These are phyloP conservation scores for Sapria himalayana DNA, from an alignment of 345 rosid species.

Conservation along the genomic window DNA sequence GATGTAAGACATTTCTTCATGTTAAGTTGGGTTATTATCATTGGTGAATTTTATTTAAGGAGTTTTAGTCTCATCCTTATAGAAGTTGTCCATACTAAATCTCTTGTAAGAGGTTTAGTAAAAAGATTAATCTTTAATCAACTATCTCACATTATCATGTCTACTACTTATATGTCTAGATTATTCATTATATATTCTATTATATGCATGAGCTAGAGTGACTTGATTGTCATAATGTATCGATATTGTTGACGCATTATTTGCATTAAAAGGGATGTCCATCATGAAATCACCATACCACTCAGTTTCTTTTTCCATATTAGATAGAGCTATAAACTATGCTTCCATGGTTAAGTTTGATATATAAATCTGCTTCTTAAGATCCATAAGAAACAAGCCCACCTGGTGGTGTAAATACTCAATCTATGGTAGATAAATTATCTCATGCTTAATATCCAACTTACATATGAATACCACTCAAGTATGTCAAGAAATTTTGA, in stretches of 20 bases:
- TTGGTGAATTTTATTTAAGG: background rate
- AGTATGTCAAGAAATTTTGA: too few species aligned
- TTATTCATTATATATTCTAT: background rate
- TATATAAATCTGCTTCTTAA: constrained; percentile 1
- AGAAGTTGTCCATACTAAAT: background rate
- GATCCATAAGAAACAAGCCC: background rate
- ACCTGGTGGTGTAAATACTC: background rate
- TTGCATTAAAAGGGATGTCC: background rate
- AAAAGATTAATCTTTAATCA: background rate
- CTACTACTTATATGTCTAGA: background rate
- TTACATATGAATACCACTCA: too few species aligned
- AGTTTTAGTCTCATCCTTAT: background rate
- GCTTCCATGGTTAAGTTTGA: background rate
- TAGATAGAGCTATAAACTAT: background rate
- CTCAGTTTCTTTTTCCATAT: background rate
- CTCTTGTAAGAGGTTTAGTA: constrained; percentile 1
- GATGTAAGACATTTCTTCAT: background rate
- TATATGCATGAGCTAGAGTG: background rate
- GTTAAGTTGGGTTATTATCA: background rate
- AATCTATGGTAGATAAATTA: background rate
- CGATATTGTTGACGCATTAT: background rate
- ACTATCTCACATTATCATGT: background rate
- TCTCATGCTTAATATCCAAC: too few species aligned
- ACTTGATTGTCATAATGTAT: background rate
- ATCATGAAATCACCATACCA: background rate